Evolutionary conservation across 257 asterid genomes (phyloP).

Genomic region (Thymus quinquecostatus): DNA sequence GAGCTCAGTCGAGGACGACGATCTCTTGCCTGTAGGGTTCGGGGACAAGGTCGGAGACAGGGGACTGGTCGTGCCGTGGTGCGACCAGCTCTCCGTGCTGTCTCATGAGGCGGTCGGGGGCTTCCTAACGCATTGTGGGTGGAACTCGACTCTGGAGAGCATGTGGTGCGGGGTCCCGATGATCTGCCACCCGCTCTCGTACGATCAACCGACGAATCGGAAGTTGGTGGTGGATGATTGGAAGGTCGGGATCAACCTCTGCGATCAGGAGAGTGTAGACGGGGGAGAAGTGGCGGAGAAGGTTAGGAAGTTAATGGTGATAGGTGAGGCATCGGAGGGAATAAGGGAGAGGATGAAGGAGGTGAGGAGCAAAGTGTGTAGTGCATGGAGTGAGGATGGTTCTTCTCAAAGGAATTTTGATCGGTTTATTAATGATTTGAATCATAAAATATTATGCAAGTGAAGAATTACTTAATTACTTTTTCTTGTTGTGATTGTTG

Average conservation of each 20-base stretch:
- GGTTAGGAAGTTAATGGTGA: constrained; percentile 46
- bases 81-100: constrained; percentile 53
- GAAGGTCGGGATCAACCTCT: constrained; percentile 62
- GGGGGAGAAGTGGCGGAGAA: constrained; percentile 53
- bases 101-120: constrained; percentile 56
- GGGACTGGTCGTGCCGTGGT: constrained; percentile 73
- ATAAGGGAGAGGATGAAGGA: constrained; percentile 39
- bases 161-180: constrained; percentile 62
- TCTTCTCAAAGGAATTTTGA: constrained; percentile 53
- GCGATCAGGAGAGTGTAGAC: constrained; percentile 38
- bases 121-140: constrained; percentile 77
- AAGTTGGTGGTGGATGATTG: constrained; percentile 78
- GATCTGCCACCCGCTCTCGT: constrained; percentile 55
- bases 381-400: constrained; percentile 50
- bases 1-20: not conserved
- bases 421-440: constrained; percentile 49
- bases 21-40: constrained; percentile 44
- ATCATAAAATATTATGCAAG: constrained; percentile 26
- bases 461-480: no score
- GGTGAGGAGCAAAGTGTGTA: constrained; percentile 37
- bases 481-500: no score
- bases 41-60: constrained; percentile 30
- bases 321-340: constrained; percentile 33
- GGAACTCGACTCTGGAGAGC: constrained; percentile 73
- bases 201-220: constrained; percentile 69